Percentiles rank a stretch among this genome's conserved stretches.
Evolutionary conservation across 2,329 filamentous ascomycete genomes (phyloP).

Genomic region (Pseudogymnoascus sp.): DNA sequence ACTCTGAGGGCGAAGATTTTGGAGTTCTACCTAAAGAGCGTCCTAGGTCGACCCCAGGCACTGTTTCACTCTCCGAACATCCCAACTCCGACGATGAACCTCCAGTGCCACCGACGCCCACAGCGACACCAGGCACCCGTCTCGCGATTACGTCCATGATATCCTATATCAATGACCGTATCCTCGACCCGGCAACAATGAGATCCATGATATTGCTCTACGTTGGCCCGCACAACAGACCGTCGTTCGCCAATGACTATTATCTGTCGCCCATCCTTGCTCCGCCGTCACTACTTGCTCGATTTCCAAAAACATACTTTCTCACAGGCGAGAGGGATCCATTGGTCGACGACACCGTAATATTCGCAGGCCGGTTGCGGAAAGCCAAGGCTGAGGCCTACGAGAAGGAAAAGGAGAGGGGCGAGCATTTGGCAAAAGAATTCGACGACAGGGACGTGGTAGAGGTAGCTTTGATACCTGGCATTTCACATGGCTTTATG

Average conservation of each 20-base stretch:
- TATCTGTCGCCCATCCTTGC: slow-evolving; percentile 84
- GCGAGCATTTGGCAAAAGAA: slow-evolving; percentile 40
- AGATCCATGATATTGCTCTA: slow-evolving; percentile 98
- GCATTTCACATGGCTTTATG: slow-evolving; percentile 87
- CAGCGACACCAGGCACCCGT: slow-evolving; percentile 47
- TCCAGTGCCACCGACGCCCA: background rate
- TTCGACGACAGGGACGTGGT: slow-evolving; percentile 70
- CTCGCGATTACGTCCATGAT: slow-evolving; percentile 95
- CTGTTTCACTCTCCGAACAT: background rate
- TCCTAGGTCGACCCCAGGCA: background rate
- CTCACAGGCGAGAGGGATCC: slow-evolving; percentile 93
- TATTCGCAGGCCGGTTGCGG: slow-evolving; percentile 84
- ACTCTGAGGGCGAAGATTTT: slow-evolving; percentile 63
- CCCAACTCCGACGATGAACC: background rate
- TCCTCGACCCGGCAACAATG: slow-evolving; percentile 96
- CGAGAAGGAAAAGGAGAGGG: slow-evolving; percentile 43
- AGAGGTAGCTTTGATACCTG: slow-evolving; percentile 78
- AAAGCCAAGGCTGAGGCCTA: slow-evolving; percentile 60
- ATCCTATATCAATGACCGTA: slow-evolving; percentile 93
- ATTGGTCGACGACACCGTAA: slow-evolving; percentile 90
- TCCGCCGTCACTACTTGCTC: slow-evolving; percentile 71
- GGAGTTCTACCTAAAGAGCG: slow-evolving; percentile 3
- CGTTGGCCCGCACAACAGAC: slow-evolving; percentile 85
- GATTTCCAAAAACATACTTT: slow-evolving; percentile 93
- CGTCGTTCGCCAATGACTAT: slow-evolving; percentile 87